A percentile compares a stretch with the other conserved stretches of the same genome.
These are phyloP conservation scores for Nepenthes gracilis DNA, from an alignment of 148 eudicot genomes.

Conservation along the genomic window DNA sequence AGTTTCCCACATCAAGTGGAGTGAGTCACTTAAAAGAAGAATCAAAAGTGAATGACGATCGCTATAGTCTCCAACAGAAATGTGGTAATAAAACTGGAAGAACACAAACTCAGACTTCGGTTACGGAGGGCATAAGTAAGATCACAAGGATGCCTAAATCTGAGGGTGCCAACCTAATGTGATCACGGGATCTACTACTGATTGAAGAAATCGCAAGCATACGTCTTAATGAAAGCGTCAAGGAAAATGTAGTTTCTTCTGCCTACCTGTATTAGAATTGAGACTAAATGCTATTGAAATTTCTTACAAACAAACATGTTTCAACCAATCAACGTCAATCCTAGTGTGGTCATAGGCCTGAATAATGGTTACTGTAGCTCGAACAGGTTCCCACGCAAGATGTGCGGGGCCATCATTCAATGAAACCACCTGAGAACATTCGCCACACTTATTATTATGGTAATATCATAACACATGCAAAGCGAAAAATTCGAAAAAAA, in stretches of 20 bases:
- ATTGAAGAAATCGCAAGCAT: too few species aligned
- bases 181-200: too few species aligned
- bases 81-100: background rate
- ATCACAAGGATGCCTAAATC: too few species aligned
- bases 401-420: constrained; percentile 61
- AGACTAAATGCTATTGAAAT: background rate
- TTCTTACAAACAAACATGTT: constrained; percentile 30
- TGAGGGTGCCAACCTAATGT: too few species aligned
- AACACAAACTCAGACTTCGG: background rate
- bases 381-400: constrained; percentile 50
- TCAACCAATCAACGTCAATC: constrained; percentile 63
- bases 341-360: constrained; percentile 22
- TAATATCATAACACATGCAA: background rate
- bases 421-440: constrained; percentile 50
- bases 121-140: too few species aligned
- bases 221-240: too few species aligned
- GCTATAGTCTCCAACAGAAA: background rate
- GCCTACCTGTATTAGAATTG: background rate
- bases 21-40: constrained; percentile 45
- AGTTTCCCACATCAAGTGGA: constrained; percentile 83
- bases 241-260: background rate
- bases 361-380: constrained; percentile 43
- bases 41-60: background rate
- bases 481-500: background rate
- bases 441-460: background rate